These are phyloP conservation scores for Nothophytophthora sp. DNA, from an alignment of 352 stramenopile species.

Conservation along the genomic window DNA sequence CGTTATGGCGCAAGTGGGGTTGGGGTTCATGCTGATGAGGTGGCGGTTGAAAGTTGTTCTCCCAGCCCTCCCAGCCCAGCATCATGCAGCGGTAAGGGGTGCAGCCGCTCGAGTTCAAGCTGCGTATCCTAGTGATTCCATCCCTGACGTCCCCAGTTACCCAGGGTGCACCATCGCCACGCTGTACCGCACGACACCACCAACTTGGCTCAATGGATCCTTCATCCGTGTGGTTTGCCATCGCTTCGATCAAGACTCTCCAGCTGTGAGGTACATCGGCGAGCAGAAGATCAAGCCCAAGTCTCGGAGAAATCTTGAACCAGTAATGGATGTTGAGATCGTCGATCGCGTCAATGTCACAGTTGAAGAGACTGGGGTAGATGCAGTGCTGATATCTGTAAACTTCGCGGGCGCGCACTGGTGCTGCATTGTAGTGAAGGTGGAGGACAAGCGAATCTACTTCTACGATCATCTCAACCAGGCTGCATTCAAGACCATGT, in stretches of 20 bases:
- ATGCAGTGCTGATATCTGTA: not conserved
- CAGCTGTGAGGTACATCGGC: not conserved
- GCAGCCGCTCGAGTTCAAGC: no score
- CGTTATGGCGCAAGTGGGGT: not conserved
- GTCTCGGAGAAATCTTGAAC: not conserved
- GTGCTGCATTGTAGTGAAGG: conserved; percentile 9
- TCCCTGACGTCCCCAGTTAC: not conserved
- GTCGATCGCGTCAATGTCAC: not conserved
- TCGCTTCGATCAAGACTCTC: not conserved
- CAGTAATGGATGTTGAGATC: not conserved
- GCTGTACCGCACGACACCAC: not conserved
- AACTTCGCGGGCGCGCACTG: conserved; percentile 12
- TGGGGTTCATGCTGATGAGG: not conserved
- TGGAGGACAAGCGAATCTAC: not conserved
- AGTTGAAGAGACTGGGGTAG: not conserved
- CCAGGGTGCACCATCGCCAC: not conserved
- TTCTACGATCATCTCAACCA: conserved; percentile 10
- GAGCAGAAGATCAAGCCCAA: not conserved
- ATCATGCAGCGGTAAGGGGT: not conserved
- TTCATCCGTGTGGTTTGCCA: not conserved
- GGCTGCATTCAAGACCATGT: not conserved
- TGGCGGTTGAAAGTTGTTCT: not conserved
- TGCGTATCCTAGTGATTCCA: not conserved
- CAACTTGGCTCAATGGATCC: not conserved
- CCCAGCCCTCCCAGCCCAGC: not conserved